phyloP scores from a whole-genome alignment of 129 eudicot genomes.

The Chrysanthemum seticuspe region DNA sequence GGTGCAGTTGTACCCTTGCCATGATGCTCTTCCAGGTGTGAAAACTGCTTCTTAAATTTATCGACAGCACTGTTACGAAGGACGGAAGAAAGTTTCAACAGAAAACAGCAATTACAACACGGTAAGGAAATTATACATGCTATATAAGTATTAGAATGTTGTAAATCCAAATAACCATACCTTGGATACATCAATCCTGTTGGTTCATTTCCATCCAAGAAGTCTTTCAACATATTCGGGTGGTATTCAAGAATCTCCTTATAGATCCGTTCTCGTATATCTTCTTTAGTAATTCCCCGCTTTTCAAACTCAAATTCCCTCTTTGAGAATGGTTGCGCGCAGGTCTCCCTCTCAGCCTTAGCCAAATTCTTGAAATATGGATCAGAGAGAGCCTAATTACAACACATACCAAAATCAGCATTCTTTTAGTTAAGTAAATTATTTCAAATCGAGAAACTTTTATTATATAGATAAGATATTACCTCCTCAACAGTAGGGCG shows the following conservation, averaged over 20 bases:
- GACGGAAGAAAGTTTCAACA: background rate
- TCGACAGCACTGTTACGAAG: background rate
- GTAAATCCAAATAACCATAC: constrained; percentile 28
- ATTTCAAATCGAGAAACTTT: background rate
- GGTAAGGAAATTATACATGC: background rate
- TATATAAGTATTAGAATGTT: background rate
- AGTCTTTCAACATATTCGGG: constrained; percentile 90
- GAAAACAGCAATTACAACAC: background rate
- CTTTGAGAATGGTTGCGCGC: constrained; percentile 94
- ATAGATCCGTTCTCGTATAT: constrained; percentile 80
- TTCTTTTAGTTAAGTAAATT: background rate
- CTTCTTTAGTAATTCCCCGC: constrained; percentile 87
- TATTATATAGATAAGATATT: background rate
- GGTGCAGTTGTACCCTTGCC: background rate
- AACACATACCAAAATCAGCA: constrained; percentile 5
- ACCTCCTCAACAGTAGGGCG: constrained; percentile 97
- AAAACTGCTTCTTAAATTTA: constrained; percentile 9
- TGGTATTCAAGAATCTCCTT: constrained; percentile 95
- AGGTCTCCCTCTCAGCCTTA: constrained; percentile 94
- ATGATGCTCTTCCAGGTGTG: background rate
- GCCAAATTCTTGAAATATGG: constrained; percentile 93
- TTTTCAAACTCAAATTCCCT: constrained; percentile 98
- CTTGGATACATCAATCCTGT: constrained; percentile 97
- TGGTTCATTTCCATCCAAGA: constrained; percentile 83
- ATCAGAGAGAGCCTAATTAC: constrained; percentile 80